Evolutionary conservation across 345 rosid species (phyloP), one percentile per base, ranked within the genome.

Genomic region (Salix caprea): DNA sequence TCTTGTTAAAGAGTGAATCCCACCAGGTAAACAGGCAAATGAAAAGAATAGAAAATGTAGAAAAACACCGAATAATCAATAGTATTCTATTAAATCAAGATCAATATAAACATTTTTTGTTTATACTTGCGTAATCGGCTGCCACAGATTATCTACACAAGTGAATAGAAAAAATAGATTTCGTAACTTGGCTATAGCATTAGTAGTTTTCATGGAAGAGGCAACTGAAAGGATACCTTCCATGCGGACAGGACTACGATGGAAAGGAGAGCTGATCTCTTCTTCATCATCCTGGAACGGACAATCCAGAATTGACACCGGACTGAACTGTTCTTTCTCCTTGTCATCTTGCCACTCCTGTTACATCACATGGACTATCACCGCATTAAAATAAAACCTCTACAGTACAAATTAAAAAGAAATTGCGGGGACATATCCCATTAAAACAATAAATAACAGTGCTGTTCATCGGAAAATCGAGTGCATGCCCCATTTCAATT

Each of bases 241-340:
- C 28, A 76, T 40, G 46, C 32, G 64, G 50, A 73, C 69, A 39
- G 76, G 79, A n/a, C 78, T 74, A 3, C 46, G 39, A 6, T 72
- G 74, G 75, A 79, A 84, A 44, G 82, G 78, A 68, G 87, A 88
- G 74, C 42, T 8, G 30, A 14, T 65, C 23, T 79, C 83, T 50
- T 89, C 87, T 19, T 90, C 94, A 19, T 90, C 94, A 14, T 91
- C 96, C 66, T 89, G 78, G 82, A 90, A 91, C 71, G 94, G 95
- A 58, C 91, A 88, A 65, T 95, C 97, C 80, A 95, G 77, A 7
- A 91, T 87, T 26, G 97, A 93, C 2, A 93, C 88, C 2, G 99
- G 97, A 83, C 97, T 95, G 8, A 85, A 90, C 72, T 90, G 99
- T 74, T 90, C 93, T 50, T 89, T 95, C 72, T 80, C 81, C 70